A percentile compares a stretch with the other conserved stretches of the same genome.
These are phyloP conservation scores for Rhinocladiella mackenziei DNA, from an alignment of 2,329 filamentous ascomycete genomes.

Conservation along the genomic window DNA sequence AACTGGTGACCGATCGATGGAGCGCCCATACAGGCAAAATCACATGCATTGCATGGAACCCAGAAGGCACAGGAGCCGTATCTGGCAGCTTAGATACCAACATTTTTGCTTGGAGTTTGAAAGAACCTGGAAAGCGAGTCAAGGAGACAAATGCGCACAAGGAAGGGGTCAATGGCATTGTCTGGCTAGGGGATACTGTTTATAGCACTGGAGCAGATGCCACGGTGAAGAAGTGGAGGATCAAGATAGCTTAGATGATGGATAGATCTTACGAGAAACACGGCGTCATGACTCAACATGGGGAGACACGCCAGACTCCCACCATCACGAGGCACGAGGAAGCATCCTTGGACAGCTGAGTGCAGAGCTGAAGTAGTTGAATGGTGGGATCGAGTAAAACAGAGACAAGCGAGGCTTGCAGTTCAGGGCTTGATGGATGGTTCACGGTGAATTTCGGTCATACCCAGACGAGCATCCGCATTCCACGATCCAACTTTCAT, in stretches of 20 bases:
- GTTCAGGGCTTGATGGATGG: too few relatives aligned
- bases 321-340: too few relatives aligned
- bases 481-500: too few relatives aligned
- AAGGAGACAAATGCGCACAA: slow-evolving; percentile 89
- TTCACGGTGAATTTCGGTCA: too few relatives aligned
- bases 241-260: slow-evolving; percentile 44
- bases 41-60: slow-evolving; percentile 71
- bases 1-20: slow-evolving; percentile 75
- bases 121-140: slow-evolving; percentile 75
- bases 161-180: slow-evolving; percentile 85
- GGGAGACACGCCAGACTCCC: too few relatives aligned
- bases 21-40: slow-evolving; percentile 64
- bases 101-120: slow-evolving; percentile 84
- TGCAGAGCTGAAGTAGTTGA: too few relatives aligned
- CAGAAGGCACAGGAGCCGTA: slow-evolving; percentile 69
- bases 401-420: too few relatives aligned
- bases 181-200: slow-evolving; percentile 69
- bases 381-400: too few relatives aligned
- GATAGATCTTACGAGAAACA: slow-evolving; percentile 7
- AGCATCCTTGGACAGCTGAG: too few relatives aligned
- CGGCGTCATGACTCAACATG: too few relatives aligned
- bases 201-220: slow-evolving; percentile 83
- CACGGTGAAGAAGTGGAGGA: slow-evolving; percentile 82
- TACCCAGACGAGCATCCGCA: too few relatives aligned
- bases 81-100: slow-evolving; percentile 88